phyloP scores from a whole-genome alignment of 2,329 filamentous ascomycete species.

The Pyricularia grisea region DNA sequence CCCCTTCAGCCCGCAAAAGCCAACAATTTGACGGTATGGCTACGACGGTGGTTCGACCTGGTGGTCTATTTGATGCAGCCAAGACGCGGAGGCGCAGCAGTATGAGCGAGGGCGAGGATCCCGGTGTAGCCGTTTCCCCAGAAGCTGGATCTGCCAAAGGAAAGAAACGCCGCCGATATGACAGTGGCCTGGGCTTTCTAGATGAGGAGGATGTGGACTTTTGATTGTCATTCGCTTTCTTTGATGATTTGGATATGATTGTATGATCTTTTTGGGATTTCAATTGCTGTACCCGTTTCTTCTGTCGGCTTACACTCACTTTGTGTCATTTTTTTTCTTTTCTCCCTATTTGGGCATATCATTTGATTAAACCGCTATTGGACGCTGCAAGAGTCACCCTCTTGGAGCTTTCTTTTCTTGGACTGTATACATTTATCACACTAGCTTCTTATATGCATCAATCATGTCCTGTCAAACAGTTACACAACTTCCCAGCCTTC shows the following conservation, averaged over 20 bases:
- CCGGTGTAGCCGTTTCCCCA: background rate
- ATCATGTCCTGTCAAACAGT: background rate
- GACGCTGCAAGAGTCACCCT: background rate
- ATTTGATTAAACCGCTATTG: background rate
- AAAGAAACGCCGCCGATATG: conserved; percentile 35
- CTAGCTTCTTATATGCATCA: background rate
- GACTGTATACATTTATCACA: no score
- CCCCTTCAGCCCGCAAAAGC: background rate
- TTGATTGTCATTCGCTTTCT: background rate
- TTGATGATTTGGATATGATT: background rate
- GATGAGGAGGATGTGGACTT: conserved; percentile 40
- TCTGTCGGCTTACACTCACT: background rate
- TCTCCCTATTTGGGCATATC: background rate
- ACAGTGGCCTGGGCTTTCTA: conserved; percentile 46
- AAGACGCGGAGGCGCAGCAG: conserved; percentile 6
- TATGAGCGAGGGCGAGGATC: conserved; percentile 8
- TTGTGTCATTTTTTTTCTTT: background rate
- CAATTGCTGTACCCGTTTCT: background rate
- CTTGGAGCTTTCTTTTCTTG: no score
- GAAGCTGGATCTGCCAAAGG: background rate
- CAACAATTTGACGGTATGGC: conserved; percentile 7
- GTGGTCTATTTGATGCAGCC: conserved; percentile 9
- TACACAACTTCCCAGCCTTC: background rate
- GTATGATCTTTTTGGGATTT: background rate
- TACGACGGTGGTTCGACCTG: conserved; percentile 10